These are phyloP conservation scores for Ophioceras dolichostomum DNA, from an alignment of 2,329 filamentous ascomycete species.

Conservation along the genomic window DNA sequence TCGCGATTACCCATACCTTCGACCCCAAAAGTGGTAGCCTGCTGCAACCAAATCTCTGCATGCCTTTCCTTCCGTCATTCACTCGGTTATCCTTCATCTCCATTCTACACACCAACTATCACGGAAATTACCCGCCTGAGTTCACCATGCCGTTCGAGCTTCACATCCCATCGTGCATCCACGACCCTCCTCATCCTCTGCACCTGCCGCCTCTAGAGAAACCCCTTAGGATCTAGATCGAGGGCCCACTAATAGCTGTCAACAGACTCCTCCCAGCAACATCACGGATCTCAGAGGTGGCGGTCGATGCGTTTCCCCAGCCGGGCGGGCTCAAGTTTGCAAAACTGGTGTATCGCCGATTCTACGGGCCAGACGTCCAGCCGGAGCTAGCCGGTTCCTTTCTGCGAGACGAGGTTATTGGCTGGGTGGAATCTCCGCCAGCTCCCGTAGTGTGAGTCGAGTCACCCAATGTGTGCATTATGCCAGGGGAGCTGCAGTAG, in stretches of 20 bases:
- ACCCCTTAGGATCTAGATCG: slow-evolving; percentile 11
- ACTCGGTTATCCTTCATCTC: not conserved
- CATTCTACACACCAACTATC: not conserved
- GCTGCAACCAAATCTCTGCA: too few species aligned
- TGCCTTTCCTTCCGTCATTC: too few species aligned
- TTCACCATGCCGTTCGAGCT: slow-evolving; percentile 9
- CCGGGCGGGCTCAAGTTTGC: slow-evolving; percentile 9
- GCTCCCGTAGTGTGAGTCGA: not conserved
- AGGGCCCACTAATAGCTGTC: slow-evolving; percentile 9
- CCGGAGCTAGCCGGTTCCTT: not conserved
- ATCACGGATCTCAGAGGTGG: not conserved
- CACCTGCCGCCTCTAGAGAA: slow-evolving; percentile 7
- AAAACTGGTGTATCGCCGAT: slow-evolving; percentile 6
- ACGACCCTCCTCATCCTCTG: slow-evolving; percentile 6
- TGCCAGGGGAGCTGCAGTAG: not conserved
- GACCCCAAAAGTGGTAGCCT: too few species aligned
- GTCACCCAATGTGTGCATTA: slow-evolving; percentile 8
- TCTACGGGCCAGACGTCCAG: slow-evolving; percentile 7
- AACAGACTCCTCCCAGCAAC: slow-evolving; percentile 3
- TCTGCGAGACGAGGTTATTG: slow-evolving; percentile 4
- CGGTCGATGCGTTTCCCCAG: slow-evolving; percentile 7
- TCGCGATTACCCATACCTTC: too few species aligned
- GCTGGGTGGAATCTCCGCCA: not conserved
- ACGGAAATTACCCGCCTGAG: not conserved
- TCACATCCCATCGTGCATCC: slow-evolving; percentile 10